phyloP scores from a whole-genome alignment of 306 rosid species.

The Hippophae rhamnoides region DNA sequence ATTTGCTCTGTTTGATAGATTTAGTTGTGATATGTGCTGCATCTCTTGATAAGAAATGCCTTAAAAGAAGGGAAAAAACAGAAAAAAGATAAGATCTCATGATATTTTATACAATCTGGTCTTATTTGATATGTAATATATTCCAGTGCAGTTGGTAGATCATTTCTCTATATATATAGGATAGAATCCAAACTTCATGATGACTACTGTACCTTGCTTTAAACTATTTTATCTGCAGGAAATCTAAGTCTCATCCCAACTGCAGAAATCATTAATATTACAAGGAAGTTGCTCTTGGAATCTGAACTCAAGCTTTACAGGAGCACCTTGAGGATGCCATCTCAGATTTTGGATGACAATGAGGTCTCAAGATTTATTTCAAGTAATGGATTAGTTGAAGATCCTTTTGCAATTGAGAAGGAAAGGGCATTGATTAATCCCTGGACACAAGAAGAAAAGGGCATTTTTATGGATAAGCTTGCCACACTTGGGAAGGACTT shows the following conservation, averaged over 20 bases:
- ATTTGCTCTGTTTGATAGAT: no score
- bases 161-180: no score
- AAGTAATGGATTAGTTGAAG: slow-evolving; percentile 76
- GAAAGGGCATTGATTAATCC: slow-evolving; percentile 76
- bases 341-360: slow-evolving; percentile 63
- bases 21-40: no score
- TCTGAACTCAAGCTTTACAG: slow-evolving; percentile 46
- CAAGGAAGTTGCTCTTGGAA: slow-evolving; percentile 61
- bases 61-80: no score
- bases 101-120: no score
- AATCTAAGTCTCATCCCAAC: slow-evolving; percentile 50
- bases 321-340: slow-evolving; percentile 74
- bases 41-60: no score
- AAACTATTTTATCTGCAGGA: slow-evolving; percentile 36
- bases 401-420: slow-evolving; percentile 77
- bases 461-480: slow-evolving; percentile 57
- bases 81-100: no score
- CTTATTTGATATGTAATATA: no score
- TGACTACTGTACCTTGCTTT: background rate
- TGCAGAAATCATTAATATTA: slow-evolving; percentile 38
- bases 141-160: no score
- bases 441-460: slow-evolving; percentile 68
- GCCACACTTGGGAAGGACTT: slow-evolving; percentile 70
- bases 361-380: slow-evolving; percentile 64
- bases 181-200: no score